Conservation (phyloP, 83 land plant genomes). For the Diphasiastrum complanatum region DNA sequence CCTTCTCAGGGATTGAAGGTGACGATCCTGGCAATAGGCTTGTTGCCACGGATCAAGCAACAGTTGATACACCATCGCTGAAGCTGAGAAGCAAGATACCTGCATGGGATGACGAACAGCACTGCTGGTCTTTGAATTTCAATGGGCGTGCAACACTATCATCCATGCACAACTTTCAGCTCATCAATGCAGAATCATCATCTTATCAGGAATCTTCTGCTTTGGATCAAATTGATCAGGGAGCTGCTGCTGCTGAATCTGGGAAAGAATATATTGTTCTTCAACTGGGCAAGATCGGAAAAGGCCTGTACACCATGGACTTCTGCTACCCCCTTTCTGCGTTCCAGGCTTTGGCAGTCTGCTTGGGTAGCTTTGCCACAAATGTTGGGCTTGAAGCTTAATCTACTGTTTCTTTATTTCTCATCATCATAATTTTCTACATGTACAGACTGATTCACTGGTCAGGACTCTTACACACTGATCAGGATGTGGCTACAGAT, state of each 20-base stretch:
- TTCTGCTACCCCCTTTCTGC: constrained; percentile 11
- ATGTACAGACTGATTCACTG: too few species aligned
- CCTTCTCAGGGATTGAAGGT: neutral
- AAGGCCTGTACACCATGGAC: constrained; percentile 9
- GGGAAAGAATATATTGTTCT: too few species aligned
- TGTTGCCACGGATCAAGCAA: too few species aligned
- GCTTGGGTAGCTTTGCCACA: constrained; percentile 15
- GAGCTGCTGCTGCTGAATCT: neutral
- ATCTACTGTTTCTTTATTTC: too few species aligned
- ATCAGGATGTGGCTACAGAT: too few species aligned
- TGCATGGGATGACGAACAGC: constrained; percentile 6
- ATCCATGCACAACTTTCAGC: constrained; percentile 17
- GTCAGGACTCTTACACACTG: too few species aligned
- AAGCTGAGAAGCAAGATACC: constrained; percentile 10
- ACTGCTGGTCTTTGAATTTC: constrained; percentile 13
- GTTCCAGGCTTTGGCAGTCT: constrained; percentile 15
- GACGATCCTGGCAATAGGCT: neutral
- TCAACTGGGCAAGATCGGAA: constrained; percentile 11
- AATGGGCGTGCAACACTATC: constrained; percentile 9
- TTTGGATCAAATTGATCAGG: too few species aligned
- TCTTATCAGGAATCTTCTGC: too few species aligned
- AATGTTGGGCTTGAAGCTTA: too few species aligned
- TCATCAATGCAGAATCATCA: too few species aligned
- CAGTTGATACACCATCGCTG: too few species aligned
- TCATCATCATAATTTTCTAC: too few species aligned